Percentiles rank a stretch among this genome's conserved stretches.
Conservation (phyloP, 352 stramenopile genomes). For the Globisporangium middletonii region DNA sequence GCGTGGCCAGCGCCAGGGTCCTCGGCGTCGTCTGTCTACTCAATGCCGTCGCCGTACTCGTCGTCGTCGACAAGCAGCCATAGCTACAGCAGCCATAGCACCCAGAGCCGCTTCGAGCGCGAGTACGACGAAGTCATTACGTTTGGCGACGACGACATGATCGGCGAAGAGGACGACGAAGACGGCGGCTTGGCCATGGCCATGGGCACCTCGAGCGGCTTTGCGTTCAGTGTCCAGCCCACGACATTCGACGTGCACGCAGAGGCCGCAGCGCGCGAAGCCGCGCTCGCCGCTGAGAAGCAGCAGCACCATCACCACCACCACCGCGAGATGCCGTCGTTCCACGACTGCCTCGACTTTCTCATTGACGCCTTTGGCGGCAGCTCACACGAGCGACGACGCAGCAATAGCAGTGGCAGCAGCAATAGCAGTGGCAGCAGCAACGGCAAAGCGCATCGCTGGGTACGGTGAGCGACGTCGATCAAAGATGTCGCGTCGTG, state of each 20-base stretch:
- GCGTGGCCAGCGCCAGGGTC: background rate
- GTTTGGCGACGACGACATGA: constrained; percentile 8
- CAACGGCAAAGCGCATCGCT: background rate
- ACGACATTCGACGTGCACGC: constrained; percentile 3
- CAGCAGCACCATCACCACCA: background rate
- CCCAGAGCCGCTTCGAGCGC: background rate
- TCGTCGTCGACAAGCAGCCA: background rate
- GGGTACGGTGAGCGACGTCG: constrained; percentile 16
- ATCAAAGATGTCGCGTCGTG: no score
- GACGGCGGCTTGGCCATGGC: background rate
- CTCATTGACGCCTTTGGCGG: constrained; percentile 12
- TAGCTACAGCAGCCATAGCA: background rate
- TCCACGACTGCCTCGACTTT: constrained; percentile 13
- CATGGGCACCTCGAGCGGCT: background rate
- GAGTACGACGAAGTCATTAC: constrained; percentile 11
- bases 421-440: background rate
- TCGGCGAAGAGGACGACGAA: constrained; percentile 3
- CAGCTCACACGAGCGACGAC: constrained; percentile 1
- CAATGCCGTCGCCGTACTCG: constrained; percentile 2
- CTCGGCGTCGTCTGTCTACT: background rate
- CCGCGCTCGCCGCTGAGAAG: background rate
- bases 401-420: background rate
- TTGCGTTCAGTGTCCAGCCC: background rate
- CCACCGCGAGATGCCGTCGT: constrained; percentile 11
- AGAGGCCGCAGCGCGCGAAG: constrained; percentile 2